Evolutionary conservation across 179 eudicot genomes (phyloP).

Genomic region (Monotropa hypopitys): DNA sequence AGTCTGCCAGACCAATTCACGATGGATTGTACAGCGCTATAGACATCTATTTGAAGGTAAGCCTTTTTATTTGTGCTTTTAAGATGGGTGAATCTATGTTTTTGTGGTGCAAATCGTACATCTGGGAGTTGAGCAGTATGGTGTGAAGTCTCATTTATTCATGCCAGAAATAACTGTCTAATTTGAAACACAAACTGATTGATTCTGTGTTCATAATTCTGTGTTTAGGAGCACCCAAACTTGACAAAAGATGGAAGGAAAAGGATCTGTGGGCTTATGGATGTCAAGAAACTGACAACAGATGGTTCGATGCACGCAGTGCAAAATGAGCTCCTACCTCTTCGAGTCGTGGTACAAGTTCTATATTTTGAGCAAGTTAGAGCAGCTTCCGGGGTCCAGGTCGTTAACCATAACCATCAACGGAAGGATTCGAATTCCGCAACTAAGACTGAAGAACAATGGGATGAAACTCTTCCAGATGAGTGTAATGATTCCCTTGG

Average conservation of each 20-base stretch:
- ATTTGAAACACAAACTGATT: background rate
- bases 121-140: background rate
- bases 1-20: conserved; percentile 61
- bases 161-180: background rate
- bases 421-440: conserved; percentile 24
- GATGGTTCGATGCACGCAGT: conserved; percentile 79
- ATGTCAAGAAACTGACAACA: conserved; percentile 52
- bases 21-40: conserved; percentile 60
- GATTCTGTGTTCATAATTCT: background rate
- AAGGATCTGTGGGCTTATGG: conserved; percentile 56
- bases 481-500: conserved; percentile 30
- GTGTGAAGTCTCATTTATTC: background rate
- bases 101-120: background rate
- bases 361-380: conserved; percentile 68
- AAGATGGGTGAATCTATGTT: background rate
- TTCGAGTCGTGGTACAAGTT: conserved; percentile 69
- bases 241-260: conserved; percentile 52
- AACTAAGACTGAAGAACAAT: conserved; percentile 31
- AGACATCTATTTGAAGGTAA: conserved; percentile 63
- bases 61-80: background rate
- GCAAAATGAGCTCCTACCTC: conserved; percentile 73
- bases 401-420: conserved; percentile 12
- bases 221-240: conserved; percentile 47
- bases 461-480: conserved; percentile 31
- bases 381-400: conserved; percentile 28